These are phyloP conservation scores for Gamarada debralockiae DNA, from an alignment of 495 filamentous ascomycete genomes.

Conservation along the genomic window DNA sequence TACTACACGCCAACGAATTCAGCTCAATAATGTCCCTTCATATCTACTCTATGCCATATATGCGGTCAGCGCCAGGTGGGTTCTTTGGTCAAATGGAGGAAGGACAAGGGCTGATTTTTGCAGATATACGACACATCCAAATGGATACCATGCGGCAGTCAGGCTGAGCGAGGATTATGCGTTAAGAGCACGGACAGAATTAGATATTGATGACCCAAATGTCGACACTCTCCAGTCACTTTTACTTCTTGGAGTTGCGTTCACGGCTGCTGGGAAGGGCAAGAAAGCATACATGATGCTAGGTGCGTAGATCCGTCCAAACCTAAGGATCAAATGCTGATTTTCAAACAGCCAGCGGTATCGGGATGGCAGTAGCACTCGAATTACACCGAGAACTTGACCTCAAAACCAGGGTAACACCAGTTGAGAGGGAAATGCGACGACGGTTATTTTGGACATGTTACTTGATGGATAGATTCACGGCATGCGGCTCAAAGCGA, in stretches of 20 bases:
- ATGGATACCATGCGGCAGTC: slow-evolving; percentile 55
- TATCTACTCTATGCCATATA: slow-evolving; percentile 68
- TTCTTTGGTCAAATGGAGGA: slow-evolving; percentile 15
- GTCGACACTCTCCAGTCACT: slow-evolving; percentile 73
- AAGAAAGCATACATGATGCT: slow-evolving; percentile 85
- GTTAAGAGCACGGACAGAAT: slow-evolving; percentile 56
- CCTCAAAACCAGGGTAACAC: slow-evolving; percentile 34
- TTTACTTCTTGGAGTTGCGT: slow-evolving; percentile 70
- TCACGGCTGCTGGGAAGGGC: slow-evolving; percentile 71
- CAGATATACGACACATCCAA: slow-evolving; percentile 62
- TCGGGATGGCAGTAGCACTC: slow-evolving; percentile 76
- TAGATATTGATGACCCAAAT: slow-evolving; percentile 75
- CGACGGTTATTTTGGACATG: slow-evolving; percentile 79
- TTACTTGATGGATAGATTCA: slow-evolving; percentile 78
- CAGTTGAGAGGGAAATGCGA: slow-evolving; percentile 66
- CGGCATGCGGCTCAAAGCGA: slow-evolving; percentile 71
- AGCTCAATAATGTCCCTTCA: slow-evolving; percentile 58
- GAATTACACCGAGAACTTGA: slow-evolving; percentile 72
- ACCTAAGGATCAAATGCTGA: slow-evolving; percentile 9
- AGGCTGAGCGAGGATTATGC: slow-evolving; percentile 62
- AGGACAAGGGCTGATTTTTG: slow-evolving; percentile 15
- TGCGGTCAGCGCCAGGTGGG: slow-evolving; percentile 65
- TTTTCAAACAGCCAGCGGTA: slow-evolving; percentile 59
- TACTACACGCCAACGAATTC: slow-evolving; percentile 60
- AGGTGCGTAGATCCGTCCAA: slow-evolving; percentile 41